These are phyloP conservation scores for Corymbia citriodora DNA, from an alignment of 441 rosid genomes.

Conservation along the genomic window DNA sequence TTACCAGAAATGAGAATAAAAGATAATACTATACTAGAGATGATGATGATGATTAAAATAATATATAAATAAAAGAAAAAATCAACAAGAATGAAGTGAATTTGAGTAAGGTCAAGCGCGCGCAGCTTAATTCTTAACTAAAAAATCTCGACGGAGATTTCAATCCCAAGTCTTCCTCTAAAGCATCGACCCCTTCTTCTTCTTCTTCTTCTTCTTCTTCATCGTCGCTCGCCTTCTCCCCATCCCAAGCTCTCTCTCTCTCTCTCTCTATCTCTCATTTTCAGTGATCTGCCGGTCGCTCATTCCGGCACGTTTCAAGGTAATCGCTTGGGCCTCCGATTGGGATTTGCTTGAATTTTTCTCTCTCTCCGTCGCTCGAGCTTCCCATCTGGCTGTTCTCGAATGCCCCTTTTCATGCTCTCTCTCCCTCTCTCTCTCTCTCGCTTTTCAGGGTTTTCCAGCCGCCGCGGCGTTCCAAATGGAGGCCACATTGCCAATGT, in stretches of 20 bases:
- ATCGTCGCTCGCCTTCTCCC: background rate
- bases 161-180: conserved; percentile 31
- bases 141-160: conserved; percentile 32
- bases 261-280: background rate
- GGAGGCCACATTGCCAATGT: conserved; percentile 59
- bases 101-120: background rate
- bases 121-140: conserved; percentile 8
- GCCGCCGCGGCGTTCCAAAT: conserved; percentile 5
- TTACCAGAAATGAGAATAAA: background rate
- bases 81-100: background rate
- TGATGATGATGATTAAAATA: background rate
- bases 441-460: background rate
- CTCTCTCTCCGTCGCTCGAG: background rate
- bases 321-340: background rate
- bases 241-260: background rate
- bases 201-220: background rate
- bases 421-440: background rate
- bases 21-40: too few species aligned
- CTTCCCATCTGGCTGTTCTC: background rate
- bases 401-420: background rate
- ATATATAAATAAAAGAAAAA: background rate
- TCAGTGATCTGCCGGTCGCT: background rate
- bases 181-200: conserved; percentile 23
- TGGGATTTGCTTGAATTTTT: background rate
- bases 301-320: background rate